Conservation (phyloP, 1,139 yeast species). For the Kodamaea sp. region DNA sequence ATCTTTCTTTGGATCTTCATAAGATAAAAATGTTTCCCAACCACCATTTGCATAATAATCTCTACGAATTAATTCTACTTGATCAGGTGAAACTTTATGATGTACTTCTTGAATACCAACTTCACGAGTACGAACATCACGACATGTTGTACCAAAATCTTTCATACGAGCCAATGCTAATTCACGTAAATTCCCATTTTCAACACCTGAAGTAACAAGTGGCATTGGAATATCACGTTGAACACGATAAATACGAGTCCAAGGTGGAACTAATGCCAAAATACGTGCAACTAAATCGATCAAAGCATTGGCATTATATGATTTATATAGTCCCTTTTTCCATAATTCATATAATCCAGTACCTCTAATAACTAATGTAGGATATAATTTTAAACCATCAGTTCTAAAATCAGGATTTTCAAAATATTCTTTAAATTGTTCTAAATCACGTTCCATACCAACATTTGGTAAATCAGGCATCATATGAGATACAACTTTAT, state of each 20-base stretch:
- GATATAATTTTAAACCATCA: slow-evolving; percentile 92
- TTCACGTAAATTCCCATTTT: slow-evolving; percentile 94
- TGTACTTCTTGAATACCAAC: slow-evolving; percentile 99
- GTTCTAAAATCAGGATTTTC: slow-evolving; percentile 97
- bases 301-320: slow-evolving; percentile 91
- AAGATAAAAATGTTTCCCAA: slow-evolving; percentile 95
- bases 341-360: slow-evolving; percentile 96
- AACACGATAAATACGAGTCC: slow-evolving; percentile 98
- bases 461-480: slow-evolving; percentile 99
- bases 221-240: slow-evolving; percentile 99
- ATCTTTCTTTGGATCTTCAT: slow-evolving; percentile 97
- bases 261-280: slow-evolving; percentile 94
- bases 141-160: slow-evolving; percentile 92
- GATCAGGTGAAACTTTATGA: slow-evolving; percentile 95
- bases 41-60: slow-evolving; percentile 98
- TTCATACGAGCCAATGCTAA: slow-evolving; percentile 96
- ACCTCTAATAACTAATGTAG: slow-evolving; percentile 95
- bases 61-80: slow-evolving; percentile 90
- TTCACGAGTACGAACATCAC: slow-evolving; percentile 98
- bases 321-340: slow-evolving; percentile 93
- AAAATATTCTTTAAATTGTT: slow-evolving; percentile 92
- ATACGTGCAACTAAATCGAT: slow-evolving; percentile 94
- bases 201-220: slow-evolving; percentile 95
- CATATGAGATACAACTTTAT: slow-evolving; percentile 97
- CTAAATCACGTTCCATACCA: slow-evolving; percentile 96